Evolutionary conservation across 352 stramenopile genomes (phyloP), one percentile per base, ranked within the genome.

Genomic region (Globisporangium middletonii): DNA sequence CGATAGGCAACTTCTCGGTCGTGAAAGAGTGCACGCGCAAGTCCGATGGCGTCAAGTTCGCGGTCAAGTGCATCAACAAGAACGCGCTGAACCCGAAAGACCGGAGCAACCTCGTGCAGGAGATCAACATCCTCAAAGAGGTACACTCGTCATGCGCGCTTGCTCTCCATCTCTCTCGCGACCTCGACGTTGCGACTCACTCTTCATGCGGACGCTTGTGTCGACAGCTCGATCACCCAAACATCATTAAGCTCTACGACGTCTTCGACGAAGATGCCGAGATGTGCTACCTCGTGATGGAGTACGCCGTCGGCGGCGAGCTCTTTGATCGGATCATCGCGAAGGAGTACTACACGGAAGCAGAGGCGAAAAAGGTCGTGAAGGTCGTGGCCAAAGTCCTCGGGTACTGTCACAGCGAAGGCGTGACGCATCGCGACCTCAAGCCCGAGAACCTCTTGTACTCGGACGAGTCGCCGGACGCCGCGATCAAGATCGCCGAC

Each of bases 401-500:
- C 18, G 63, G 68, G 0, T 95, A 97, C 67, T 97, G 87, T 67
- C 92, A 98, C 71, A 59, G 62, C 7, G 55, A 77, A 57, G 76
- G 89, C 48, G 86, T 99, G 60, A 96, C 96, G 13, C 95, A 98
- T 47, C 86, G 93, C n/a, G 96, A 99, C 68, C 79, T 99, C 54
- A 99, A 99, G 67, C 94, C 96, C 13, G 93, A 99, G 75, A 99
- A 98, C 71, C 69, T 98, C 41, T 71, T 99, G 28, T 92, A 98
- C 53, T 65, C 79, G 7, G 73, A 87, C 65, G 73, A 82, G 27
- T 85, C 73, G 18, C 80, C 97, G 42, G 79, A 92, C 60, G 83
- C 94, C 7, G 64, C 84, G 54, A 95, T 99, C 63, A 98, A 99
- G 71, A 91, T 97, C 54, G 90, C 89, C 8, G 91, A 97, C 64